Conservation (phyloP, 2,329 filamentous ascomycete genomes). For the Botryosphaeria dothidea region DNA sequence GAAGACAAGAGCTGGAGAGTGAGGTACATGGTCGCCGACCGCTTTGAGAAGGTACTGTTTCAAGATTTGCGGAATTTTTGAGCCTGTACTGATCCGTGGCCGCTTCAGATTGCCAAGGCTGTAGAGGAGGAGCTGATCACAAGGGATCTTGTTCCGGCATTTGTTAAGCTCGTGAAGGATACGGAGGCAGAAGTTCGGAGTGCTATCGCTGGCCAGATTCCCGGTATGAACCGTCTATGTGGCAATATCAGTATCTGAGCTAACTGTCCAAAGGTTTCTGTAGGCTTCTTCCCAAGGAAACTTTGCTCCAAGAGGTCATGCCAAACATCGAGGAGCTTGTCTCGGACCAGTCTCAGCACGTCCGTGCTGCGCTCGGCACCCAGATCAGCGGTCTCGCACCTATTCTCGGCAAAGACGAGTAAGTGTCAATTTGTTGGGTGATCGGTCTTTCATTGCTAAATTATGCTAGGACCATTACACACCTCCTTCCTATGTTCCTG, state of each 20-base stretch:
- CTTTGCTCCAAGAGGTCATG: slow-evolving; percentile 94
- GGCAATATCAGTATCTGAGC: slow-evolving; percentile 21
- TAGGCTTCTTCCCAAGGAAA: slow-evolving; percentile 79
- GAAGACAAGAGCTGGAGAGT: slow-evolving; percentile 99
- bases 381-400: slow-evolving; percentile 96
- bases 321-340: slow-evolving; percentile 93
- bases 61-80: background rate
- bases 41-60: slow-evolving; percentile 82
- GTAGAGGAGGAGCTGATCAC: slow-evolving; percentile 96
- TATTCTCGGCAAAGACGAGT: slow-evolving; percentile 98
- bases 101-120: slow-evolving; percentile 86
- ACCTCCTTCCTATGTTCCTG: slow-evolving; percentile 96
- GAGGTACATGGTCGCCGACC: slow-evolving; percentile 97
- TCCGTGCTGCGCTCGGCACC: slow-evolving; percentile 89
- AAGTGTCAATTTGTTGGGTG: slow-evolving; percentile 39
- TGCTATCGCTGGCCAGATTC: slow-evolving; percentile 95
- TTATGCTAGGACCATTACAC: slow-evolving; percentile 76
- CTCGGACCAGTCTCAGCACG: slow-evolving; percentile 93
- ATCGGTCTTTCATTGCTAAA: background rate
- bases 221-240: slow-evolving; percentile 52
- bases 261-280: slow-evolving; percentile 74
- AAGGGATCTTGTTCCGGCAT: slow-evolving; percentile 90
- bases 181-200: slow-evolving; percentile 97
- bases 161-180: slow-evolving; percentile 96
- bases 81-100: slow-evolving; percentile 28